Evolutionary conservation across 2,329 filamentous ascomycete genomes (phyloP).

Genomic region (Ophiosphaerella narmari): DNA sequence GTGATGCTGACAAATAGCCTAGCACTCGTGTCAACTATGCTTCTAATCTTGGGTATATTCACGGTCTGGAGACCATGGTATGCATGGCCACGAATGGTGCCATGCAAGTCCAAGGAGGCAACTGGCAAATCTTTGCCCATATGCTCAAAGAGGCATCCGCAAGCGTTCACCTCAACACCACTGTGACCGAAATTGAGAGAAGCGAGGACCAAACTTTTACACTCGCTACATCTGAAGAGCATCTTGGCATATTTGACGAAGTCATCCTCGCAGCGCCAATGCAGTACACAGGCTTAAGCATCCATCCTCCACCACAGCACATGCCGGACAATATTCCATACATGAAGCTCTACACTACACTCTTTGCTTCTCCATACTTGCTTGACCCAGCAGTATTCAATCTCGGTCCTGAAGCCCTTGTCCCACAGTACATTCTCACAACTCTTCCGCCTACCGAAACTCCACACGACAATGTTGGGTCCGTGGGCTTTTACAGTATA

Average conservation of each 20-base stretch:
- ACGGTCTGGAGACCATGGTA: conserved; percentile 88
- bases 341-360: conserved; percentile 82
- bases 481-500: conserved; percentile 82
- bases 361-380: conserved; percentile 78
- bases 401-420: conserved; percentile 59
- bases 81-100: conserved; percentile 89
- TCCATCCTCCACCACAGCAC: conserved; percentile 51
- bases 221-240: conserved; percentile 40
- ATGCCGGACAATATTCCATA: conserved; percentile 82
- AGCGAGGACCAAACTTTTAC: conserved; percentile 48
- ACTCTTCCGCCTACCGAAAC: conserved; percentile 70
- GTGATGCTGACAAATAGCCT: conserved; percentile 1
- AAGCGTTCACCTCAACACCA: conserved; percentile 66
- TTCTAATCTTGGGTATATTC: conserved; percentile 82
- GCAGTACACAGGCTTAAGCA: conserved; percentile 74
- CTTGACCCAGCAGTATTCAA: conserved; percentile 76
- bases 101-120: conserved; percentile 78
- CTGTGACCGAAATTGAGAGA: conserved; percentile 64
- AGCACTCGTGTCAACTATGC: conserved; percentile 94
- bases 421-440: conserved; percentile 80
- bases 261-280: conserved; percentile 83
- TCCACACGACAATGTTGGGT: conserved; percentile 60
- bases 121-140: conserved; percentile 89
- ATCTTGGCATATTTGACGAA: conserved; percentile 66
- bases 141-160: conserved; percentile 73